phyloP scores from a whole-genome alignment of 371 early-diverging fungal species.

The Saksenaea vasiformis region DNA sequence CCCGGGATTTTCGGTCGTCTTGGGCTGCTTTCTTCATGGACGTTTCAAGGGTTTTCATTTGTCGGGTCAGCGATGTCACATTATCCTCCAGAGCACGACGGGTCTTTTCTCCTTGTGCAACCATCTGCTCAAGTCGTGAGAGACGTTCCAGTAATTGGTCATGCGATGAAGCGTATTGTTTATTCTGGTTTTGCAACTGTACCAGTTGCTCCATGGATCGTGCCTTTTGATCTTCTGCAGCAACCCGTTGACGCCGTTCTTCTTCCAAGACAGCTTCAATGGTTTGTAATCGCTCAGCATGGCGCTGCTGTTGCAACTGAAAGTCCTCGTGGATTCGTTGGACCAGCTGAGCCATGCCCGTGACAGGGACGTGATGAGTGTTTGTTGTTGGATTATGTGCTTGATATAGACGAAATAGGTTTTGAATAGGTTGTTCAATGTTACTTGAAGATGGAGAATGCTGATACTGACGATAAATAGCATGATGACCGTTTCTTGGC shows the following conservation, averaged over 20 bases:
- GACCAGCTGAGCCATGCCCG: conserved; percentile 34
- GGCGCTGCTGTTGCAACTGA: conserved; percentile 24
- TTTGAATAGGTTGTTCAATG: conserved; percentile 1
- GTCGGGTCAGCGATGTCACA: not conserved
- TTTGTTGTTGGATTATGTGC: conserved; percentile 14
- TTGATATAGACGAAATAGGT: conserved; percentile 9
- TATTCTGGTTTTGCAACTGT: not conserved
- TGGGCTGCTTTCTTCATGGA: not conserved
- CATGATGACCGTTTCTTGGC: not conserved
- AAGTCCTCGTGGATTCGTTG: conserved; percentile 27
- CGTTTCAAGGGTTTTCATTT: not conserved
- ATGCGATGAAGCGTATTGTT: not conserved
- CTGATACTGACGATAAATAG: not conserved
- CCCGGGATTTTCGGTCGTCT: not conserved
- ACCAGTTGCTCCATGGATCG: conserved; percentile 2
- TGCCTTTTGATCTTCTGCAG: conserved; percentile 5
- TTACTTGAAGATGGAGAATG: not conserved
- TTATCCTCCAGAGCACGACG: not conserved
- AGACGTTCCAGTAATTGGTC: conserved; percentile 4
- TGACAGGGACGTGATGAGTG: conserved; percentile 14
- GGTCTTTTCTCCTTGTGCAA: not conserved
- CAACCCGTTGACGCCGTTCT: conserved; percentile 22
- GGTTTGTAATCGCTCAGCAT: conserved; percentile 24
- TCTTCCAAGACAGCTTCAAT: conserved; percentile 26
- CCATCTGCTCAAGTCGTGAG: not conserved